Percentiles rank a stretch among this genome's conserved stretches.
These are phyloP conservation scores for Trichoderma erinaceum DNA, from an alignment of 495 filamentous ascomycete species.

Conservation along the genomic window DNA sequence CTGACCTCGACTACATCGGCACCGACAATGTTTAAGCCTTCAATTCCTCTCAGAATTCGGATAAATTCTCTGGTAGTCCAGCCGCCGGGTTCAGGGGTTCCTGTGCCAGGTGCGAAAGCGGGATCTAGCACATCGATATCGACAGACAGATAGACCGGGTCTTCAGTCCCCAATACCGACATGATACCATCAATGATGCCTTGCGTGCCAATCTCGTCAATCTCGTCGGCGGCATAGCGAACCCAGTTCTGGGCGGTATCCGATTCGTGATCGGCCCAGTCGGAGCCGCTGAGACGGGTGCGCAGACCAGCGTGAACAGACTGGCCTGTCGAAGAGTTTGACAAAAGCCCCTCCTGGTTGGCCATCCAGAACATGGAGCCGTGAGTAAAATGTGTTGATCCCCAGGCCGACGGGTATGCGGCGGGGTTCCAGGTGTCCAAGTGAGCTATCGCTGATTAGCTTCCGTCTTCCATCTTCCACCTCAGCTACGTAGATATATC, in stretches of 20 bases:
- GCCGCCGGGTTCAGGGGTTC: slow-evolving; percentile 67
- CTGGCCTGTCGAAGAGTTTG: slow-evolving; percentile 46
- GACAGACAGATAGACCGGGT: slow-evolving; percentile 64
- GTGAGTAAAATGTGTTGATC: slow-evolving; percentile 72
- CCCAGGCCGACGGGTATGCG: slow-evolving; percentile 72
- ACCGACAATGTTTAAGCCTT: slow-evolving; percentile 64
- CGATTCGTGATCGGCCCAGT: slow-evolving; percentile 56
- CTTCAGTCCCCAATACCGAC: slow-evolving; percentile 50
- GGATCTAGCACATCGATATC: slow-evolving; percentile 76
- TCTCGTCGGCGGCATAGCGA: slow-evolving; percentile 60
- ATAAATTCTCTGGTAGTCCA: slow-evolving; percentile 72
- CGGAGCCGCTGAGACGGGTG: slow-evolving; percentile 62
- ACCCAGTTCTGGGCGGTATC: slow-evolving; percentile 59
- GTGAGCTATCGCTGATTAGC: slow-evolving; percentile 34
- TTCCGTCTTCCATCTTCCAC: background rate
- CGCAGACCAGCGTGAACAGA: slow-evolving; percentile 74
- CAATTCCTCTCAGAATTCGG: slow-evolving; percentile 60
- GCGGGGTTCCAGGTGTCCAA: slow-evolving; percentile 80
- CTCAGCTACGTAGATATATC: background rate
- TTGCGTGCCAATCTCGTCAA: slow-evolving; percentile 57
- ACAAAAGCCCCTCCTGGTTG: slow-evolving; percentile 64
- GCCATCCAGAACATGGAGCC: slow-evolving; percentile 84
- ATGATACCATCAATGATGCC: slow-evolving; percentile 57
- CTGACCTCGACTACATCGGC: slow-evolving; percentile 82
- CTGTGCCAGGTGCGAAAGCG: slow-evolving; percentile 63